A percentile compares a stretch with the other conserved stretches of the same genome.
These are phyloP conservation scores for Chytriomyces confervae DNA, from an alignment of 192 early-diverging fungal genomes.

Conservation along the genomic window DNA sequence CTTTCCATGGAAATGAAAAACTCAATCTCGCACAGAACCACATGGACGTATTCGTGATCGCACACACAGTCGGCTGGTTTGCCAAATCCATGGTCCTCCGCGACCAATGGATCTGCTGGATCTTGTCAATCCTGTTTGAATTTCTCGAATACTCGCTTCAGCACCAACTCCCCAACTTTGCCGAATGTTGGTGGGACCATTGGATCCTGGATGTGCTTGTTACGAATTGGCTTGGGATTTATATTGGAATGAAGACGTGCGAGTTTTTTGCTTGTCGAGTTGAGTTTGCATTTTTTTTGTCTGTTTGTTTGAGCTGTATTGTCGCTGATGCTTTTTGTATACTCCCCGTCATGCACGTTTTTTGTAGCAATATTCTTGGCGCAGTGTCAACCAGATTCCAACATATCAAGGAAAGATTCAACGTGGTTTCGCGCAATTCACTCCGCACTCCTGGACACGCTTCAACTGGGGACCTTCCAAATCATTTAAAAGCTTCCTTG, in stretches of 20 bases:
- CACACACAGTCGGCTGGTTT: conserved; percentile 94
- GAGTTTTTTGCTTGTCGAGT: conserved; percentile 79
- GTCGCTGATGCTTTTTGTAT: neutral
- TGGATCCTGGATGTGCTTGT: conserved; percentile 93
- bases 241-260: conserved; percentile 95
- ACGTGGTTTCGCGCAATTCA: conserved; percentile 89
- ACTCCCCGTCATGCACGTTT: conserved; percentile 2
- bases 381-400: conserved; percentile 84
- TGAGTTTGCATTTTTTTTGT: conserved; percentile 62
- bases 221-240: conserved; percentile 94
- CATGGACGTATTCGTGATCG: conserved; percentile 92
- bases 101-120: conserved; percentile 96
- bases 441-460: conserved; percentile 91
- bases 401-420: conserved; percentile 85
- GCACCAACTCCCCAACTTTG: conserved; percentile 96
- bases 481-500: conserved; percentile 85
- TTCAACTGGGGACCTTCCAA: conserved; percentile 91
- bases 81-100: conserved; percentile 90
- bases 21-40: conserved; percentile 58
- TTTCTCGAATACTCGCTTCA: conserved; percentile 93
- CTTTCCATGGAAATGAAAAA: neutral
- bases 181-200: conserved; percentile 99
- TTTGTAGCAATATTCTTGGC: conserved; percentile 85
- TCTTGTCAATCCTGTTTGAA: conserved; percentile 93
- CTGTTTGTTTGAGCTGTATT: neutral